phyloP scores from a whole-genome alignment of 2,329 filamentous ascomycete genomes.

The Annulohypoxylon truncatum region DNA sequence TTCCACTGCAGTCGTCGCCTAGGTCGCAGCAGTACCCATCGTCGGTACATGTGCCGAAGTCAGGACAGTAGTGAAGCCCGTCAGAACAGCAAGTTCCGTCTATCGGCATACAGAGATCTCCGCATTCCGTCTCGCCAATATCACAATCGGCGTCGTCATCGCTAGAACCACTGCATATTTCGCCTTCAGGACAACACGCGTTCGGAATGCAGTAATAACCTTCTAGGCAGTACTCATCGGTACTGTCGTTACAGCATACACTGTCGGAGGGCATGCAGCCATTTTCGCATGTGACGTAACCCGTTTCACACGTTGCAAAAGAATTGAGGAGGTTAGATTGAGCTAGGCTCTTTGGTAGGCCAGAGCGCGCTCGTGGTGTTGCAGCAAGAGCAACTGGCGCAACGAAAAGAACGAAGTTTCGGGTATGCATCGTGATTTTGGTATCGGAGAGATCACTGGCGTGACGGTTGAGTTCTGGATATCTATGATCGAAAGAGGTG shows the following conservation, averaged over 20 bases:
- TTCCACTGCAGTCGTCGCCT: conserved; percentile 32
- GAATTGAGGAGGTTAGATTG: conserved; percentile 35
- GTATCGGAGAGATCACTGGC: neutral
- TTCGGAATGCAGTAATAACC: conserved; percentile 42
- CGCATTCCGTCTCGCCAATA: conserved; percentile 34
- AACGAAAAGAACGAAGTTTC: conserved; percentile 33
- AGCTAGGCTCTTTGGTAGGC: conserved; percentile 21
- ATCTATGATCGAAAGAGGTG: conserved; percentile 2
- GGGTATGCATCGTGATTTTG: conserved; percentile 35
- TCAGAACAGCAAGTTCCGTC: conserved; percentile 42
- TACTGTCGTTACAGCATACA: conserved; percentile 44
- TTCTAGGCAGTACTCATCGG: conserved; percentile 40
- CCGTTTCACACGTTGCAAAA: conserved; percentile 33
- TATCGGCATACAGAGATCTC: conserved; percentile 41
- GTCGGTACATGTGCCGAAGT: conserved; percentile 42
- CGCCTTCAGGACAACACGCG: conserved; percentile 43
- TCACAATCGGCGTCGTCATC: conserved; percentile 29
- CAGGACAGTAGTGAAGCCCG: conserved; percentile 41
- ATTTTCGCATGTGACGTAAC: conserved; percentile 38
- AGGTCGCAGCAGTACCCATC: conserved; percentile 37
- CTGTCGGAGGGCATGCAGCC: conserved; percentile 37
- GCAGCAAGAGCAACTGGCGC: conserved; percentile 32
- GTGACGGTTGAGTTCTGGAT: conserved; percentile 1
- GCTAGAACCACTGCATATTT: conserved; percentile 33
- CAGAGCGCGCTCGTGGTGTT: conserved; percentile 27